Conservation (phyloP, 2,329 filamentous ascomycete genomes). For the Furcasterigmium sp. region DNA sequence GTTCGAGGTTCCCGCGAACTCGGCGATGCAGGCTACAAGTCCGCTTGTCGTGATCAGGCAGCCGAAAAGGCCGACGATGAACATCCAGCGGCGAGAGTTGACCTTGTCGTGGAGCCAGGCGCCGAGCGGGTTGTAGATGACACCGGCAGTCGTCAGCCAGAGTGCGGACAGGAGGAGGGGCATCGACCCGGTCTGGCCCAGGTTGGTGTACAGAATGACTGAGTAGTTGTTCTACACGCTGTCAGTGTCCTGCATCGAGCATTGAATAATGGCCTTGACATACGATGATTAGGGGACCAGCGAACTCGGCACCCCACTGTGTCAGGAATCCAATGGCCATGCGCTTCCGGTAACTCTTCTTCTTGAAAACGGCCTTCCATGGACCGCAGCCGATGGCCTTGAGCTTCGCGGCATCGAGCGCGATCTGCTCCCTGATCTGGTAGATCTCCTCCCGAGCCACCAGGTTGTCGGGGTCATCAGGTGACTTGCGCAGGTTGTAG, state of each 20-base stretch:
- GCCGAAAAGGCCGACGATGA: slow-evolving; percentile 32
- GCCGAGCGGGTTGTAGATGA: slow-evolving; percentile 43
- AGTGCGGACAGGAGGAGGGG: slow-evolving; percentile 31
- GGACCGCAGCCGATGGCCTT: slow-evolving; percentile 29
- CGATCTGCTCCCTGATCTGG: slow-evolving; percentile 39
- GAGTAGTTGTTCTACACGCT: slow-evolving; percentile 33
- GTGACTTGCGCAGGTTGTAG: slow-evolving; percentile 27
- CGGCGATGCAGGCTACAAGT: slow-evolving; percentile 28
- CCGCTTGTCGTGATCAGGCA: slow-evolving; percentile 28
- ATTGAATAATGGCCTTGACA: slow-evolving; percentile 19
- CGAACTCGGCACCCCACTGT: slow-evolving; percentile 48
- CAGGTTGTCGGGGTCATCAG: slow-evolving; percentile 31
- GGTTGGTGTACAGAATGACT: slow-evolving; percentile 30
- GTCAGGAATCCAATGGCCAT: slow-evolving; percentile 47
- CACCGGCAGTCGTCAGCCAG: slow-evolving; percentile 39
- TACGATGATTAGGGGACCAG: slow-evolving; percentile 45
- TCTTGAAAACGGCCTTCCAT: slow-evolving; percentile 39
- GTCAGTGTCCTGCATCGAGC: not conserved
- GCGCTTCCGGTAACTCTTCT: slow-evolving; percentile 41
- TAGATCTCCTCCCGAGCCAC: slow-evolving; percentile 39
- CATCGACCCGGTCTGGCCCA: slow-evolving; percentile 32
- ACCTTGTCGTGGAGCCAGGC: slow-evolving; percentile 42
- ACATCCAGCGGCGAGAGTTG: slow-evolving; percentile 39
- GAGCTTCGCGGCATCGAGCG: slow-evolving; percentile 34
- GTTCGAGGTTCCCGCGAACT: slow-evolving; percentile 27